Conservation (phyloP, 1,284 basidiomycete species). For the Boletellus deceptivus region DNA sequence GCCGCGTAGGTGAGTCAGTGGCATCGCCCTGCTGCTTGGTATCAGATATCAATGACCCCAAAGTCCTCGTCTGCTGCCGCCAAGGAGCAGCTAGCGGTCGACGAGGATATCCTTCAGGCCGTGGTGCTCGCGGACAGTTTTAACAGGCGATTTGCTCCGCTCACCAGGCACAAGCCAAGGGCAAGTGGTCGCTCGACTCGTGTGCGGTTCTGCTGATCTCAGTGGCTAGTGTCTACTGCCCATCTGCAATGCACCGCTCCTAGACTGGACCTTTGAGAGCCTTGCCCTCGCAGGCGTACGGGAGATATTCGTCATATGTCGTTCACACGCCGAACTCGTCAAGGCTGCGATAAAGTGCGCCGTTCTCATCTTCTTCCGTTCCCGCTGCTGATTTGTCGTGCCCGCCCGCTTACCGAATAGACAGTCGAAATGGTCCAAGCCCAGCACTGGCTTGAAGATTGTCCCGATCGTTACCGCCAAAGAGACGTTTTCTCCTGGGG, state of each 20-base stretch:
- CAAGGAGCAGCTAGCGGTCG: slow-evolving; percentile 61
- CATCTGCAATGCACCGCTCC: slow-evolving; percentile 88
- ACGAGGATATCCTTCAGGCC: slow-evolving; percentile 83
- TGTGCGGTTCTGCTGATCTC: slow-evolving; percentile 12
- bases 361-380: slow-evolving; percentile 9
- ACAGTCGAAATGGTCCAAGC: slow-evolving; percentile 78
- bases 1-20: background rate
- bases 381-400: slow-evolving; percentile 15
- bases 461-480: slow-evolving; percentile 85
- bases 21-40: background rate
- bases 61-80: slow-evolving; percentile 49
- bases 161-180: slow-evolving; percentile 81
- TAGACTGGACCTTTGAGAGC: slow-evolving; percentile 96
- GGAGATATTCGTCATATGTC: slow-evolving; percentile 92
- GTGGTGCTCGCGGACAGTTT: slow-evolving; percentile 95
- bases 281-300: slow-evolving; percentile 90
- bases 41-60: slow-evolving; percentile 51
- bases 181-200: slow-evolving; percentile 43
- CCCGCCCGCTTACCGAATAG: slow-evolving; percentile 36
- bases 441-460: slow-evolving; percentile 78
- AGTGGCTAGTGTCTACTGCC: slow-evolving; percentile 80
- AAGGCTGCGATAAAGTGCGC: slow-evolving; percentile 77
- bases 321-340: slow-evolving; percentile 83
- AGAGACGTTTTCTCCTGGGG: slow-evolving; percentile 89
- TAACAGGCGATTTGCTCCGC: slow-evolving; percentile 87